Evolutionary conservation across 139 green algal species (phyloP).

Genomic region (Closterium sp.): DNA sequence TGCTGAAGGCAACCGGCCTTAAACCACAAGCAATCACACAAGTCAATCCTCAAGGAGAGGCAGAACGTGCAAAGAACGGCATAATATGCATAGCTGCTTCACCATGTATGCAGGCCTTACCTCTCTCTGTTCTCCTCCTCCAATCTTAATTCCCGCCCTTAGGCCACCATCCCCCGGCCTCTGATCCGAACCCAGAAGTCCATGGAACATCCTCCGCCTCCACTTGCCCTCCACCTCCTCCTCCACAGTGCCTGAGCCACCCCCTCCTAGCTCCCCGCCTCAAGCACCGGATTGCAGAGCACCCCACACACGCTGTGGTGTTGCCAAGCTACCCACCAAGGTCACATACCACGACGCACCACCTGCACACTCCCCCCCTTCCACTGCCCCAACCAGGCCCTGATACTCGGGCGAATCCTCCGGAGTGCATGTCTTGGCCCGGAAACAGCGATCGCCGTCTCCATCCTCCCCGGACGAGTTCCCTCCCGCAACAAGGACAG

Average conservation of each 20-base stretch:
- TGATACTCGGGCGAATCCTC: background rate
- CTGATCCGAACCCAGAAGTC: background rate
- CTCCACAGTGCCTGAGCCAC: background rate
- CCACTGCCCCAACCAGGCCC: background rate
- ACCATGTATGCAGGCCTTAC: no score
- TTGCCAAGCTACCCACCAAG: constrained; percentile 3
- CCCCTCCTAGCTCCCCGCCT: background rate
- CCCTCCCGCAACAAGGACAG: background rate
- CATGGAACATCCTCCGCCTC: background rate
- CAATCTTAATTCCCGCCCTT: background rate
- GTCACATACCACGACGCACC: constrained; percentile 19
- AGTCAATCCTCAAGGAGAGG: background rate
- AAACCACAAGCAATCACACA: background rate
- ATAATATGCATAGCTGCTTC: no score
- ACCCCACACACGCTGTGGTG: constrained; percentile 6
- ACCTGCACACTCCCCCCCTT: background rate
- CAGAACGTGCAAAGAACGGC: no score
- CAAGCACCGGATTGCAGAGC: constrained; percentile 8
- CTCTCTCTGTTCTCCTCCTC: background rate
- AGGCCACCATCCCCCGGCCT: background rate
- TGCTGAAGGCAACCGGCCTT: background rate
- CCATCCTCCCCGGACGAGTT: background rate
- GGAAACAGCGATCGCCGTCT: background rate
- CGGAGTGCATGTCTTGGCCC: background rate
- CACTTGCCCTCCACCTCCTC: background rate